Conservation (phyloP, 306 rosid genomes). For the Citrullus amarus region DNA sequence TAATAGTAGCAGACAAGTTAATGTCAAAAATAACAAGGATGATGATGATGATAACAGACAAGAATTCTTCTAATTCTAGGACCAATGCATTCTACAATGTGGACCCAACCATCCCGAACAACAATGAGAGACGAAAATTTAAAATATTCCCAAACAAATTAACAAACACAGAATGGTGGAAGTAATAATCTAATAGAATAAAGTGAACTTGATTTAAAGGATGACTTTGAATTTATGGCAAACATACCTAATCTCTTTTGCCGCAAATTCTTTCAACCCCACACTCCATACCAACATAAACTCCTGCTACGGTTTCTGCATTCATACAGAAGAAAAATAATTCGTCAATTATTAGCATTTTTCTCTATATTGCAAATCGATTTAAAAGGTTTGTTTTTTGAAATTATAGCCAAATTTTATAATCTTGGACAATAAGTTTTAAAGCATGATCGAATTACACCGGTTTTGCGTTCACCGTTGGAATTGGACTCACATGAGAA, state of each 20-base stretch:
- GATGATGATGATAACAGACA: too few species aligned
- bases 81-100: neutral
- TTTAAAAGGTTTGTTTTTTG: neutral
- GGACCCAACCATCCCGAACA: neutral
- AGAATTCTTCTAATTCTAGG: neutral
- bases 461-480: too few species aligned
- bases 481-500: too few species aligned
- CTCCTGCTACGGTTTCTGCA: constrained; percentile 58
- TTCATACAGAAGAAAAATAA: neutral
- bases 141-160: neutral
- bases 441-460: too few species aligned
- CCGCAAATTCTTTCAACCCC: constrained; percentile 59
- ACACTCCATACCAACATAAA: constrained; percentile 71
- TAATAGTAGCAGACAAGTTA: too few species aligned
- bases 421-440: too few species aligned
- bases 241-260: constrained; percentile 70
- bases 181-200: neutral
- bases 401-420: neutral
- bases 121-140: neutral
- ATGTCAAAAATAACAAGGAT: too few species aligned
- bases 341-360: too few species aligned
- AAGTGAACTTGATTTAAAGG: neutral
- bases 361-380: neutral
- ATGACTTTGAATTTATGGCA: neutral
- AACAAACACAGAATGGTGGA: neutral